phyloP scores from a whole-genome alignment of 2,329 filamentous ascomycete species.

The Aspergillus proliferans region DNA sequence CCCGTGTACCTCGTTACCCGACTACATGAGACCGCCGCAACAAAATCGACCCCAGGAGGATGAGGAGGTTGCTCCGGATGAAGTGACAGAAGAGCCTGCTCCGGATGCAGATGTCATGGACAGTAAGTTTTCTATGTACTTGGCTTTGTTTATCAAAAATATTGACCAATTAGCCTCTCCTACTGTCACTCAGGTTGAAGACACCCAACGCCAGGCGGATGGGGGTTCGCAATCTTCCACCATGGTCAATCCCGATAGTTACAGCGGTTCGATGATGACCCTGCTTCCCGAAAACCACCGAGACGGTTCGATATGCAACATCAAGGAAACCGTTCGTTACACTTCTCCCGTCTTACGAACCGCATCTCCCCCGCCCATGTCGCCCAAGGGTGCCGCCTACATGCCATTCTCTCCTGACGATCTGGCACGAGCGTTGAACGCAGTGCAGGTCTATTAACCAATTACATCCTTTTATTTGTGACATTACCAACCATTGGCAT shows the following conservation, averaged over 20 bases:
- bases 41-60: conserved; percentile 6
- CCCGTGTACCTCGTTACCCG: conserved; percentile 28
- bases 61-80: conserved; percentile 10
- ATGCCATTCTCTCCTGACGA: conserved; percentile 31
- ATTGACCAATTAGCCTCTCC: conserved; percentile 16
- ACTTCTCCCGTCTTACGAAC: conserved; percentile 24
- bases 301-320: conserved; percentile 20
- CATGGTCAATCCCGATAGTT: conserved; percentile 29
- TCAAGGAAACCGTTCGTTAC: conserved; percentile 29
- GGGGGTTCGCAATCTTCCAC: conserved; percentile 32
- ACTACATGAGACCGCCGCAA: conserved; percentile 15
- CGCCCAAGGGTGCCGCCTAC: conserved; percentile 17
- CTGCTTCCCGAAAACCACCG: conserved; percentile 23
- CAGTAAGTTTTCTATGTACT: conserved; percentile 12
- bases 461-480: not conserved
- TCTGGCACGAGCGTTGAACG: conserved; percentile 31
- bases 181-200: conserved; percentile 17
- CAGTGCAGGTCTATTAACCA: conserved; percentile 28
- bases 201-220: conserved; percentile 20
- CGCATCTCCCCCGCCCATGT: conserved; percentile 17
- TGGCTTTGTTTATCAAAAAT: not conserved
- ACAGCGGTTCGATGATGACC: conserved; percentile 30
- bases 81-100: conserved; percentile 8
- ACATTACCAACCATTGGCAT: not conserved
- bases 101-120: conserved; percentile 9